Evolutionary conservation across 768 basidiomycete genomes (phyloP), one percentile per base, ranked within the genome.

Genomic region (Lactarius trivialis): DNA sequence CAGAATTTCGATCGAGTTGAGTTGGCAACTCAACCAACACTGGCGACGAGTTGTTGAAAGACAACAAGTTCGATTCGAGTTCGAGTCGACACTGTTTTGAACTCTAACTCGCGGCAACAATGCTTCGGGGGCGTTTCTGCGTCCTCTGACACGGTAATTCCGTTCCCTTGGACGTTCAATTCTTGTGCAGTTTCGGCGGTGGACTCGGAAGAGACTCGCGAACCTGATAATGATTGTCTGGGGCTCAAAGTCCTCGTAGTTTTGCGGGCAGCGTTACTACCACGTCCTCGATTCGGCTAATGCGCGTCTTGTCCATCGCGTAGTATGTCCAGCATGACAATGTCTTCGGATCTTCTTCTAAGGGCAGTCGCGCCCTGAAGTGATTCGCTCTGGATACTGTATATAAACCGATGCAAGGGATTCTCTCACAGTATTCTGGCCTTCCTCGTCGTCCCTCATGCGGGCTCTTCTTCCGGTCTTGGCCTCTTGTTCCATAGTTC

Each of bases 301-400:
- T 26, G 1, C 28, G 17, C 26, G n/a, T 51, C 2, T 34, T 17
- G 19, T 51, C 7, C n/a, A 14, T 24, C 8, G 3, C 8, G 36
- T 36, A 9, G n/a, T n/a, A 30, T 30, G 30, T 30, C 30, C 30
- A 30, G 30, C 30, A 30, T 30, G 30, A 30, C 6, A 30, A 30
- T 30, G 6, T 30, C 30, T 30, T 30, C 30, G 3, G 30, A 30
- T 30, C 30, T 30, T 6, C 30, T 30, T 9, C 17, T n/a, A n/a
- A 30, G 3, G 30, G 30, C 30, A 6, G 30, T 30, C 6, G 30
- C 30, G 30, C 24, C 14, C 3, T 9, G 53, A 33, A 17, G n/a
- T n/a, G 21, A 12, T 14, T 34, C 30, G 24, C 2, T 81, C 50
- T 80, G 78, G 0, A 74, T 81, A 15, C 66, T 66, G 9, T 80